Evolutionary conservation across 352 stramenopile species (phyloP), one percentile per base, ranked within the genome.

Genomic region (Blastocystis sp.): DNA sequence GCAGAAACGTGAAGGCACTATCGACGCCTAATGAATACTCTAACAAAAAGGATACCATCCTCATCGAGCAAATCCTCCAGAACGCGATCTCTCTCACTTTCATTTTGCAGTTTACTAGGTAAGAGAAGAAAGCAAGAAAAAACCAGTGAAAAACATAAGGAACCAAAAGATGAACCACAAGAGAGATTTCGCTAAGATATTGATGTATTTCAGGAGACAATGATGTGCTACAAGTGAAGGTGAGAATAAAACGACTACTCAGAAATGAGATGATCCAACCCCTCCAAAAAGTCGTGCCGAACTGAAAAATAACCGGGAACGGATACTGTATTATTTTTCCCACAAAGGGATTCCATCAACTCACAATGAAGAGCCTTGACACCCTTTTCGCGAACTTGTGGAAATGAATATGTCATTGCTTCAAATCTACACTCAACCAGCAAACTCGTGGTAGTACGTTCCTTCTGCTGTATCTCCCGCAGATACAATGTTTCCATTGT

Each of bases 351-450:
- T 44, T 56, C n/a, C 14, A 46, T 56, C 24, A 78, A 46, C 4
- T 38, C 36, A 38, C 57, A 4, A n/a, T 56, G 34, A 11, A 78
- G 24, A n/a, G 67, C 42, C 6, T 27, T 4, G 16, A 78, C 27
- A 0, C 67, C 67, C 0, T 46, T 29, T 46, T 78, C 27, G 18
- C 44, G 21, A 21, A 78, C 48, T n/a, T 44, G 8, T 1, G 67
- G 67, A 61, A 42, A 78, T 11, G 67, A 57, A 61, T 42, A 78
- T 11, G 40, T 57, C 16, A 78, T 34, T 6, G 67, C 56, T 61
- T 78, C 67, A 21, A 56, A 78, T 59, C 67, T 78, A 78, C 8
- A 61, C 24, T 57, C 16, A 78, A 16, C 7, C 29, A 3, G 7
- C n/a, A 57, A 21, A 42, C 46, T 9, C 24, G 8, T 29, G 9